These are phyloP conservation scores for Nepenthes alata DNA, from an alignment of 179 eudicot genomes.

Conservation along the genomic window DNA sequence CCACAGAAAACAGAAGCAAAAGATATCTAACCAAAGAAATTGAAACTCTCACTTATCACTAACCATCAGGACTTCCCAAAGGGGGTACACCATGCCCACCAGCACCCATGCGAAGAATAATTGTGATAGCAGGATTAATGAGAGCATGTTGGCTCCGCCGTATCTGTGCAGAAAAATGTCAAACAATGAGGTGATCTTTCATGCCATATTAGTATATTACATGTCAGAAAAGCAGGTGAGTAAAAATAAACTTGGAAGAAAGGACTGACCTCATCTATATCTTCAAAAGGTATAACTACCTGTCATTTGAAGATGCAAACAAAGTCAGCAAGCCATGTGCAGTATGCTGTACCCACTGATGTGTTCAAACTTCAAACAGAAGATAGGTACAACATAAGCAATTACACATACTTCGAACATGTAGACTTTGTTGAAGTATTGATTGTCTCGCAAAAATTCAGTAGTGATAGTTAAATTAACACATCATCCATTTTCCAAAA, in stretches of 20 bases:
- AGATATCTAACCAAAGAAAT: background rate
- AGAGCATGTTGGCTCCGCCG: constrained; percentile 88
- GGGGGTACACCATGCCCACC: constrained; percentile 99
- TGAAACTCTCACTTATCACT: constrained; percentile 15
- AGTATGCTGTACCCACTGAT: background rate
- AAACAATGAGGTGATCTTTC: background rate
- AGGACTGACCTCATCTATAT: constrained; percentile 64
- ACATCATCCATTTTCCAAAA: too few species aligned
- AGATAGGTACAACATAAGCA: background rate
- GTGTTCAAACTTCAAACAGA: background rate
- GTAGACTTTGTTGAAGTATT: too few species aligned
- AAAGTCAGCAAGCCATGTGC: constrained; percentile 6
- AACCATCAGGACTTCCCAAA: constrained; percentile 86
- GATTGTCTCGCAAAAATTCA: too few species aligned
- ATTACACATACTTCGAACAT: too few species aligned
- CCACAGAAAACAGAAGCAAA: background rate
- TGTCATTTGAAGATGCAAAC: constrained; percentile 22
- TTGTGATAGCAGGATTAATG: constrained; percentile 85
- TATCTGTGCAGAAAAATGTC: constrained; percentile 34
- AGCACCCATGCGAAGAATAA: constrained; percentile 86
- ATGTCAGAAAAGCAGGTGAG: background rate
- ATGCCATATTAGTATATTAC: background rate
- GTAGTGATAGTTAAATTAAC: too few species aligned
- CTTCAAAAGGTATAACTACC: constrained; percentile 80
- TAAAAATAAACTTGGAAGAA: constrained; percentile 7